Evolutionary conservation across 306 rosid genomes (phyloP), one percentile per base, ranked within the genome.

Genomic region (Trichosanthes truncata): DNA sequence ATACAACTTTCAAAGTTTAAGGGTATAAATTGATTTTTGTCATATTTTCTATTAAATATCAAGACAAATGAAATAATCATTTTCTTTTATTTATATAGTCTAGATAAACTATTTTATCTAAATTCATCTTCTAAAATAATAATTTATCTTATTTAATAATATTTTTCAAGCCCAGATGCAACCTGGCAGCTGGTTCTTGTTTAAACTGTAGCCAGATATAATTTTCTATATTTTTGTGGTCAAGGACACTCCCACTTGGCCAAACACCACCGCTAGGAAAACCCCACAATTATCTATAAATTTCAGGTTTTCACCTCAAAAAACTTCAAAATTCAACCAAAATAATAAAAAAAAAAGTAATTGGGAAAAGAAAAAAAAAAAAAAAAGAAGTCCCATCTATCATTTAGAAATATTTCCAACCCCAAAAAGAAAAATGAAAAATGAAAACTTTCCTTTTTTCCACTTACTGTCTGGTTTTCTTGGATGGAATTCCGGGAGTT

Each of bases 161-260:
- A 26, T 26, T 33, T 52, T 62, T 26, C 3, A 35, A 9, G 17
- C 12, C 5, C 2, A 67, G 29, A 18, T 35, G 38, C 2, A 67
- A 67, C 29, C 41, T 67, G 53, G 12, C 53, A 69, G n/a, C n/a
- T n/a, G 18, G n/a, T 38, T 38, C 20, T 69, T 5, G 9, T 21
- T 35, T 5, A 31, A n/a, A 15, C 43, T 43, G 43, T 49, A 75
- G 21, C 71, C 43, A 31, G 25, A 31, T 33, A 31, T 65, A 33
- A 2, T 5, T 31, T 65, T 65, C 2, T 14, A 65, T 88, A 88
- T 84, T 85, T 87, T 84, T 60, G 38, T 81, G 87, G 82, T 87
- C 87, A 89, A 89, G 90, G 78, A 82, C 87, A 89, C 82, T 89
- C 79, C 69, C 85, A 79, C 86, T 86, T 26, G 81, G 89, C 88